A percentile compares a stretch with the other conserved stretches of the same genome.
These are phyloP conservation scores for Wickerhamomyces ciferrii DNA, from an alignment of 805 yeast genomes.

Conservation along the genomic window DNA sequence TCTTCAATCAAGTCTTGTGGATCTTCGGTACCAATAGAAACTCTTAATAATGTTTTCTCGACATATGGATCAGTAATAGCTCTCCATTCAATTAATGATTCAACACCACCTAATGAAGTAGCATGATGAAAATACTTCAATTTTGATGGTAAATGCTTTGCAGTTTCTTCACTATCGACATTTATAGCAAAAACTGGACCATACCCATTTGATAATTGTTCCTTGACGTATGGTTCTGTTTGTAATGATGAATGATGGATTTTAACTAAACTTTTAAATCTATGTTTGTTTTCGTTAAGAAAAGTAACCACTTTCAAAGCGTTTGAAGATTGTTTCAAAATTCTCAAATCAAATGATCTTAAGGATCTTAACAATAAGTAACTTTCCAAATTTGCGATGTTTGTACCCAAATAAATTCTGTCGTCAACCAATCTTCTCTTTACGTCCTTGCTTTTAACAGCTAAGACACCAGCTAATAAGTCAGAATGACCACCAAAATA, in stretches of 20 bases:
- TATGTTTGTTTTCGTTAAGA: slow-evolving; percentile 42
- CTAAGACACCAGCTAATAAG: slow-evolving; percentile 73
- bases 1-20: slow-evolving; percentile 74
- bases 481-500: slow-evolving; percentile 97
- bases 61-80: slow-evolving; percentile 62
- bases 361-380: slow-evolving; percentile 72
- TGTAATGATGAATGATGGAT: slow-evolving; percentile 78
- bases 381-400: slow-evolving; percentile 72
- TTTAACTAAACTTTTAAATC: slow-evolving; percentile 43
- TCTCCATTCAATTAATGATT: slow-evolving; percentile 89
- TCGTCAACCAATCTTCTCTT: slow-evolving; percentile 49
- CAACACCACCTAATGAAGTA: slow-evolving; percentile 90
- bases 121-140: slow-evolving; percentile 81
- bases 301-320: slow-evolving; percentile 58
- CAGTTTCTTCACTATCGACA: slow-evolving; percentile 43
- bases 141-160: slow-evolving; percentile 58
- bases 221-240: slow-evolving; percentile 55
- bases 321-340: slow-evolving; percentile 57
- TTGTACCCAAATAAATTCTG: slow-evolving; percentile 71
- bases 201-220: slow-evolving; percentile 61
- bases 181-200: slow-evolving; percentile 76
- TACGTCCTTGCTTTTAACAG: slow-evolving; percentile 49
- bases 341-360: slow-evolving; percentile 73
- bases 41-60: slow-evolving; percentile 54
- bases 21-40: slow-evolving; percentile 80